Evolutionary conservation across 2,329 filamentous ascomycete species (phyloP), one percentile per base, ranked within the genome.

Genomic region (Penicillium sp.): DNA sequence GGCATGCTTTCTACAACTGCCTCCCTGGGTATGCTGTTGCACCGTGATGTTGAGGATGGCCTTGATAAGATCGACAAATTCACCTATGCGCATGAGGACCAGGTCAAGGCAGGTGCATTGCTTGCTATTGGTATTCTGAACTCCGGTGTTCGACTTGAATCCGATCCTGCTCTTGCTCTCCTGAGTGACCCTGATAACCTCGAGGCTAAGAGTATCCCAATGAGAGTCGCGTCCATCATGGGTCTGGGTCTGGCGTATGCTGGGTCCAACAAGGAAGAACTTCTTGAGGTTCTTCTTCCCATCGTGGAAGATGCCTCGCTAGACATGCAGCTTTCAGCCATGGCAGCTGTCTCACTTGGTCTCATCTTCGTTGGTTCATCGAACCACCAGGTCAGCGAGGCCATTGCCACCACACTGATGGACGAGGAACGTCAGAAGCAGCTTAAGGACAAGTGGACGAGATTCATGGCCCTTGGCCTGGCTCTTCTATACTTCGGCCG

Each of bases 1-100:
- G 94, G 94, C 60, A 96, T 96, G 92, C 83, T 96, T 76, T 97
- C 94, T 1, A 97, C 93, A 0, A 90, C 95, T 38, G 95, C 95
- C 4, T 97, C 94, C 0, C 78, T 97, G 64, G 94, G 94, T 69
- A 93, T 94, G 67, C 81, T 99, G 16, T 81, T 96, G 71, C 84
- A 96, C 68, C 96, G 94, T 90, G 93, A 99, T 69, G 88, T 96
- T 21, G 93, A 97, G 68, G 87, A 85, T 62, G 94, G 93, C 52
- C 80, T 99, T 50, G 91, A 96, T 72, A 93, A 92, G 77, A 92
- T 97, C 65, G 93, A 99, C 75, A 91, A 89, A 71, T 99, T 92
- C 79, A 96, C 91, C 2, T 95, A 96, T 66, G 86, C 88, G 0
- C 78, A 84, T 2, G 93, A 97, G 68, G 83, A 88, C 29, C 85